A percentile compares a stretch with the other conserved stretches of the same genome.
Conservation (phyloP, 2,329 filamentous ascomycete species). For the Chalara sp. region DNA sequence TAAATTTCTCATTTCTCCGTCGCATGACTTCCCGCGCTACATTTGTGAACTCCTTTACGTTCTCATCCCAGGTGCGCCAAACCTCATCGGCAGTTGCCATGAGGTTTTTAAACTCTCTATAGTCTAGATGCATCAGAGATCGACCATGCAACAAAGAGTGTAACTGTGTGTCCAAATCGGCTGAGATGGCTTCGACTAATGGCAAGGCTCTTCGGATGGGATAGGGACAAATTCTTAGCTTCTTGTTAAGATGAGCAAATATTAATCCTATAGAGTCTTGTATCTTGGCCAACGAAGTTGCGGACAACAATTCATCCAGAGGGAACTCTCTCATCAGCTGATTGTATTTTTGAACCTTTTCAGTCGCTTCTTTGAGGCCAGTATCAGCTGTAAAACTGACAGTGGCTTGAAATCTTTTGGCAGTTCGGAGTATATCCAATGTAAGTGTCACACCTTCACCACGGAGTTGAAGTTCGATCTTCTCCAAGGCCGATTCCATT, state of each 20-base stretch:
- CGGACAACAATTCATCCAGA: constrained; percentile 86
- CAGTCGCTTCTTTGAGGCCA: constrained; percentile 89
- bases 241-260: constrained; percentile 94
- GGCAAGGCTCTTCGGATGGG: constrained; percentile 85
- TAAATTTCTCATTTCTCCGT: constrained; percentile 93
- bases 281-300: constrained; percentile 80
- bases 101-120: constrained; percentile 78
- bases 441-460: constrained; percentile 88
- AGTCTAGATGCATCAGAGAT: constrained; percentile 86
- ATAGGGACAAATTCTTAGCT: constrained; percentile 92
- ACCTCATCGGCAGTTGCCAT: constrained; percentile 81
- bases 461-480: constrained; percentile 80
- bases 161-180: constrained; percentile 79
- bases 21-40: constrained; percentile 92
- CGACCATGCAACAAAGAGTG: constrained; percentile 81
- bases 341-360: constrained; percentile 97
- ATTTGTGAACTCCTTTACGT: constrained; percentile 95
- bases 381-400: constrained; percentile 96
- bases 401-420: constrained; percentile 95
- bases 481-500: constrained; percentile 89
- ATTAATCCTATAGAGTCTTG: constrained; percentile 85
- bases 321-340: constrained; percentile 98
- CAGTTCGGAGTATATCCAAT: constrained; percentile 90
- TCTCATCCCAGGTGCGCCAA: constrained; percentile 91
- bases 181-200: constrained; percentile 94